Evolutionary conservation across 2,329 filamentous ascomycete genomes (phyloP), one percentile per base, ranked within the genome.

Genomic region (Fusarium sp.): DNA sequence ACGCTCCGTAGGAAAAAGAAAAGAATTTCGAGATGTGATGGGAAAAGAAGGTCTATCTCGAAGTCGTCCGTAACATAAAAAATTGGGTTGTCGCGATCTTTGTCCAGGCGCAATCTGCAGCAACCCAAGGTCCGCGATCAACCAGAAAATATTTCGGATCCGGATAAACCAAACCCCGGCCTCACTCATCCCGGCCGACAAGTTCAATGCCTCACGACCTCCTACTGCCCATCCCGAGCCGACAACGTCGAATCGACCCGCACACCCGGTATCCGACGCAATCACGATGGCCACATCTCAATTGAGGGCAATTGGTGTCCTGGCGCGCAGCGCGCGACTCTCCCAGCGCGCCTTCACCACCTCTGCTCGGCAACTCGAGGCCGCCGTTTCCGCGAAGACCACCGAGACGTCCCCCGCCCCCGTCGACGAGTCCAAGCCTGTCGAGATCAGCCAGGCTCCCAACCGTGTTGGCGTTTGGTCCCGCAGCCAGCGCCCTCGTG

Each of bases 401-500:
- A 79, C 79, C 68, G 84, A 86, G 57, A 83, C 84, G 40, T 85
- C 86, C 67, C 83, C 85, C 70, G 83, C 85, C 75, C 83, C 85
- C 75, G 81, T 85, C 74, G 85, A 86, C 71, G 84, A 82, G 62
- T 73, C 78, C 70, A 79, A 81, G 69, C 78, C 85, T 35, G 84
- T 86, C 79, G 87, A 90, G 73, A 85, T 89, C 66, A 84, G 87
- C 83, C 97, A 99, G 87, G 94, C 96, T 35, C 97, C 97, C 25
- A 99, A 99, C 87, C 91, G 95, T 72, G 85, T 87, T 69, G 90
- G 85, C 7, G 89, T 94, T 69, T 99, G 97, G 97, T 95, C 94
- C 71, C 86, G 90, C 80, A 97, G 91, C 86, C 97, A 99, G 88
- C 90, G 91, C 84, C 91, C 95, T 43, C 89, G 96, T 79, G 89